Base-by-base conservation (phyloP, 495 filamentous ascomycete species). In the Neurospora tetraspora region DNA sequence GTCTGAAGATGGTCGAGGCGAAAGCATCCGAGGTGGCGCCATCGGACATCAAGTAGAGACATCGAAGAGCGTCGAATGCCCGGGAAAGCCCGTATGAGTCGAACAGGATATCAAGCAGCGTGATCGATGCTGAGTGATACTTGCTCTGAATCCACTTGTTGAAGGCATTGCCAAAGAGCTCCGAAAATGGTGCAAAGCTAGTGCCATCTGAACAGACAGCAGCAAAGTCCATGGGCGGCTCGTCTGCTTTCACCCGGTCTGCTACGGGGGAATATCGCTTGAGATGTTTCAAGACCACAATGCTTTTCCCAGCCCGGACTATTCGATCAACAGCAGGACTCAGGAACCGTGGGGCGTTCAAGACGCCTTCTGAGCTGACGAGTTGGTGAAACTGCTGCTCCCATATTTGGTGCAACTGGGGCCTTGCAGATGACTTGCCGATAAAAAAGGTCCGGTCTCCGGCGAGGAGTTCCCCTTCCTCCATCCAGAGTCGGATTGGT, bases 271-370 rank as follows among this genome's bases (percentile, higher is more conserved):
- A 34, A 53, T 85, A 85, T 39, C 82, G 82, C 37, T 82, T 86
- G 69, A 93, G 85, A 39, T 89, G 87, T 39, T 89, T 91, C 23
- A 97, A 81, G 69, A 98, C 92, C 2, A 96, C 89, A 73, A 94
- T 90, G 76, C 90, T 96, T 78, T 98, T 97, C 0, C 96, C 95
- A 5, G 92, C 90, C 1, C 89, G 93, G 72, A 97, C 93, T 34
- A 97, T 92, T 73, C 88, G 91, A 14, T 83, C 79, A 2, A 88
- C 88, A 2, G 89, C 86, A 2, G 89, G 84, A 45, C 89, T 88
- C 8, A 98, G 84, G 72, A 97, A 97, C 6, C 80, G 85, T 0
- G 94, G 95, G 11, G 91, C 88, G 75, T 90, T 88, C 2, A 92
- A 79, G 1, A 77, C 77, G 37, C 88, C 87, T 34, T 88, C 80